Evolutionary conservation across 1,139 yeast genomes (phyloP), one percentile per base, ranked within the genome.

Genomic region (Pichia sp.): DNA sequence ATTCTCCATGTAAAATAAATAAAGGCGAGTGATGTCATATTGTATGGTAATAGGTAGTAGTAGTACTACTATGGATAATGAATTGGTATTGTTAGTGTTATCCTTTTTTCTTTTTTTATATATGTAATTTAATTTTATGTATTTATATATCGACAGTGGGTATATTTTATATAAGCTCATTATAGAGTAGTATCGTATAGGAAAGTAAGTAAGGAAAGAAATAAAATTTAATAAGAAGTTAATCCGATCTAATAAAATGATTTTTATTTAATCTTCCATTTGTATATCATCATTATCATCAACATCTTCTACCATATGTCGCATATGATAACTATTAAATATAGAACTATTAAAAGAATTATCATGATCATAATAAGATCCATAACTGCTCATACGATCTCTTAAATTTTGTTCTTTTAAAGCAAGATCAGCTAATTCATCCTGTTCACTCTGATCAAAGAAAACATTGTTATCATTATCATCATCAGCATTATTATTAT

Each of bases 321-420:
- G 32, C 7, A 30, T 36, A 31, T 5, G 18, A 7, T 28, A 5
- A 6, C 6, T 9, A 6, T n/a, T 18, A 2, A 7, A 30, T 26
- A 26, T 29, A 9, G 6, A 26, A 7, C 26, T 7, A 29, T 37
- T 3, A n/a, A 31, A 25, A 3, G 5, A 3, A 3, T 26, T 18
- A 26, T 49, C 52, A 10, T 52, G 52, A 4, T 38, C 40, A 31
- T 54, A 54, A 31, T 54, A 54, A 2, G 54, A 42, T 3, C 57
- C 57, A 42, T 54, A 54, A 29, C 47, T 37, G 36, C 57, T 54
- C 53, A 50, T 54, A 1, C 55, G 55, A 29, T 52, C 46, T 7
- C 48, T 27, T 7, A 53, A 25, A 8, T 36, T 42, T 37, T 48
- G 48, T 26, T 43, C 45, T 30, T 35, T 18, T 26, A 39, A 29